A percentile compares a stretch with the other conserved stretches of the same genome.
Conservation (phyloP, 2,329 filamentous ascomycete genomes). For the Akanthomyces muscarius region DNA sequence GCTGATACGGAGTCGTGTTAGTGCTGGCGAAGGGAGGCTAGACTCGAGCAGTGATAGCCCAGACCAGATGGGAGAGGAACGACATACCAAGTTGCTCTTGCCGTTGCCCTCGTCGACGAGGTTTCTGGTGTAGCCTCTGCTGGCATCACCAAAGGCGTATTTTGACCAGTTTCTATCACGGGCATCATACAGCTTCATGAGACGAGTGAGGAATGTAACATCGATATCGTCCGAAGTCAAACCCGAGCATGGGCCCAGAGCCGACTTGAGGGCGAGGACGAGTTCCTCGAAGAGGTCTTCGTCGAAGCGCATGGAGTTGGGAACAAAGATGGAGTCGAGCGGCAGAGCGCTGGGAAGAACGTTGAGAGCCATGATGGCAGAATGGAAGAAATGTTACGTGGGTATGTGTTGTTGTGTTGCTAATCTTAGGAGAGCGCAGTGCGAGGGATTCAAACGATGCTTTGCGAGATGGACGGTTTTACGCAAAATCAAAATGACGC, state of each 20-base stretch:
- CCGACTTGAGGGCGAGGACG: slow-evolving; percentile 67
- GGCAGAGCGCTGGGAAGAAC: slow-evolving; percentile 18
- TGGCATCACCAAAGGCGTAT: slow-evolving; percentile 70
- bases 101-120: slow-evolving; percentile 85
- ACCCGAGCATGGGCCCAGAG: slow-evolving; percentile 75
- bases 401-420: slow-evolving; percentile 9
- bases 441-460: neutral
- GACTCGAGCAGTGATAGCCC: neutral
- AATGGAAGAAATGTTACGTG: neutral
- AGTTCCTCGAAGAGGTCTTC: slow-evolving; percentile 61
- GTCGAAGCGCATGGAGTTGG: slow-evolving; percentile 19
- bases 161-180: slow-evolving; percentile 65
- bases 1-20: slow-evolving; percentile 41
- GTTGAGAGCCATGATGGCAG: slow-evolving; percentile 19
- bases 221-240: slow-evolving; percentile 80
- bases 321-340: slow-evolving; percentile 11
- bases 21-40: neutral
- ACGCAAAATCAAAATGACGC: slow-evolving; percentile 1
- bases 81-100: slow-evolving; percentile 66
- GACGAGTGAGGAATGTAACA: slow-evolving; percentile 60
- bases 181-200: slow-evolving; percentile 74
- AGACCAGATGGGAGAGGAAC: neutral
- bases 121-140: slow-evolving; percentile 76
- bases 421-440: neutral
- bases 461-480: slow-evolving; percentile 5